Evolutionary conservation across 306 rosid genomes (phyloP).

Genomic region (Vigna unguiculata): DNA sequence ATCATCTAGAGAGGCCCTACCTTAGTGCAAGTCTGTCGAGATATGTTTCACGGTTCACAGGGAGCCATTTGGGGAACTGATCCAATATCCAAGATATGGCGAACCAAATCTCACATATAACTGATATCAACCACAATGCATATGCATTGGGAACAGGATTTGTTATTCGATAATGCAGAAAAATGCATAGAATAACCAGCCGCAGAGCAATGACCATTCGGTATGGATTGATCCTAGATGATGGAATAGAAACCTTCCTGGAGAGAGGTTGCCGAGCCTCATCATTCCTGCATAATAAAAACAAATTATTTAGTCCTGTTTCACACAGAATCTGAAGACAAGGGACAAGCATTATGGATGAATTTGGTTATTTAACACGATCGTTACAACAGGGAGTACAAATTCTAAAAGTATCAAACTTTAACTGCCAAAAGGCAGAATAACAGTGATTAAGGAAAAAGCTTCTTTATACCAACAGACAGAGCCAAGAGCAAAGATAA

Average conservation of each 20-base stretch:
- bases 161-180: constrained; percentile 87
- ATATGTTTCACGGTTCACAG: constrained; percentile 92
- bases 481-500: constrained; percentile 28
- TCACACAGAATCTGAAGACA: constrained; percentile 17
- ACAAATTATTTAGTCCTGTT: constrained; percentile 21
- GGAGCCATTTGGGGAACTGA: constrained; percentile 93
- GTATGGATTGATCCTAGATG: constrained; percentile 90
- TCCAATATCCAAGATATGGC: constrained; percentile 93
- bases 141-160: constrained; percentile 90
- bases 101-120: constrained; percentile 95
- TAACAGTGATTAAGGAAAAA: not conserved
- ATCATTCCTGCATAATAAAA: constrained; percentile 67
- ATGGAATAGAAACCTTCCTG: constrained; percentile 88
- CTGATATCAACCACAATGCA: constrained; percentile 85
- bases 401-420: constrained; percentile 11
- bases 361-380: constrained; percentile 1
- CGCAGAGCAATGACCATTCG: constrained; percentile 91
- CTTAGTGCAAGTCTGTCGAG: constrained; percentile 88
- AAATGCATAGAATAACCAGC: constrained; percentile 70
- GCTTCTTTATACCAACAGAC: constrained; percentile 19
- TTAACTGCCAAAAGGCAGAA: constrained; percentile 1
- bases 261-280: constrained; percentile 96
- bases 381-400: constrained; percentile 11
- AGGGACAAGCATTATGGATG: not conserved
- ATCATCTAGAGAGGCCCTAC: constrained; percentile 44